These are phyloP conservation scores for Sugiyamaella smithiae DNA, from an alignment of 805 yeast genomes.

Conservation along the genomic window DNA sequence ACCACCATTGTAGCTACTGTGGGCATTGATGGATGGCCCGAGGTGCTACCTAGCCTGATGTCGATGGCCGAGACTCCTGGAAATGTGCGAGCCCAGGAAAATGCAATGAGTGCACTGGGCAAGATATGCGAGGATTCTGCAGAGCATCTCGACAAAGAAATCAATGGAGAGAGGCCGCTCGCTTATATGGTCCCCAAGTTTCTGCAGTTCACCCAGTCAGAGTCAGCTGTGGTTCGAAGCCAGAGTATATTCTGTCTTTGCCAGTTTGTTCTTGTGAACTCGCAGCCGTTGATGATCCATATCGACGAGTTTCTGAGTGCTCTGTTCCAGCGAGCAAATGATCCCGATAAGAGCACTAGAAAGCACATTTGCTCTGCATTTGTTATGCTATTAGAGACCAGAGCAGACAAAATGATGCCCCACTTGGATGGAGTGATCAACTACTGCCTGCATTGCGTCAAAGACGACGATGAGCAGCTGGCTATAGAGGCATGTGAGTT, in stretches of 20 bases:
- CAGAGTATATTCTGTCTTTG: slow-evolving; percentile 69
- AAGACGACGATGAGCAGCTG: slow-evolving; percentile 63
- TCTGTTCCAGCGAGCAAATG: slow-evolving; percentile 68
- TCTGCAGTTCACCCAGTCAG: slow-evolving; percentile 46
- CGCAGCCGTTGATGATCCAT: slow-evolving; percentile 61
- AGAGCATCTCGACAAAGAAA: slow-evolving; percentile 58
- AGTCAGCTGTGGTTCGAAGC: slow-evolving; percentile 51
- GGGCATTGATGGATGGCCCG: slow-evolving; percentile 75
- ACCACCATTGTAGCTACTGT: slow-evolving; percentile 69
- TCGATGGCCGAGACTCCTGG: slow-evolving; percentile 52
- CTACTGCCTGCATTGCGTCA: slow-evolving; percentile 78
- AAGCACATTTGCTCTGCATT: slow-evolving; percentile 77
- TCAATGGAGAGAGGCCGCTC: slow-evolving; percentile 64
- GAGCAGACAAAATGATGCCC: slow-evolving; percentile 77
- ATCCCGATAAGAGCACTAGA: slow-evolving; percentile 56
- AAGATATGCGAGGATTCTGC: slow-evolving; percentile 91
- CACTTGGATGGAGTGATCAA: slow-evolving; percentile 84
- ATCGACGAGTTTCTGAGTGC: slow-evolving; percentile 64
- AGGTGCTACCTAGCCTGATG: slow-evolving; percentile 63
- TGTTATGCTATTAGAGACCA: slow-evolving; percentile 61
- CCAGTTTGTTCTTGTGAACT: slow-evolving; percentile 65
- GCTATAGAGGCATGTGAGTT: slow-evolving; percentile 94
- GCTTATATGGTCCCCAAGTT: slow-evolving; percentile 65
- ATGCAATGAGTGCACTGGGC: slow-evolving; percentile 75
- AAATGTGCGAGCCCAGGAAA: slow-evolving; percentile 55